Evolutionary conservation across 2,329 filamentous ascomycete genomes (phyloP).

Genomic region (Scolecobasidium constrictum): DNA sequence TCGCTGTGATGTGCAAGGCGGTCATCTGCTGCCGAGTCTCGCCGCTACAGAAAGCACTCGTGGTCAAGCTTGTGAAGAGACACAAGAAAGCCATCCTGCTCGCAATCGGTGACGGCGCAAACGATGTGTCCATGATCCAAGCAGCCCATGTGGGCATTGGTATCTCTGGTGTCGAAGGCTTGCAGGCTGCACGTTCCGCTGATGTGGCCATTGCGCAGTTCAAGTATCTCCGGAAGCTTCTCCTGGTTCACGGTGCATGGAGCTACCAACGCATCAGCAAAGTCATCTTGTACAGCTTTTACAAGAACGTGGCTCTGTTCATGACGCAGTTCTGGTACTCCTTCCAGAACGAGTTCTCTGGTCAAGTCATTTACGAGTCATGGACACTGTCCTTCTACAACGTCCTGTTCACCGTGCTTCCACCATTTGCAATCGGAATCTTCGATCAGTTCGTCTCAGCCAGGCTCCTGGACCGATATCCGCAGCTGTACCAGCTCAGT

Average conservation of each 20-base stretch:
- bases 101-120: slow-evolving; percentile 93
- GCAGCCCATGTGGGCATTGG: slow-evolving; percentile 95
- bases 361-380: slow-evolving; percentile 96
- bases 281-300: slow-evolving; percentile 96
- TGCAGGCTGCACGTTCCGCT: slow-evolving; percentile 89
- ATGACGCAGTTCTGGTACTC: slow-evolving; percentile 99
- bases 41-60: slow-evolving; percentile 89
- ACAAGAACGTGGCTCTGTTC: slow-evolving; percentile 97
- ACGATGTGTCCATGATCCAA: slow-evolving; percentile 99
- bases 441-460: slow-evolving; percentile 97
- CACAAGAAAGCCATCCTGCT: slow-evolving; percentile 85
- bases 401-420: slow-evolving; percentile 91
- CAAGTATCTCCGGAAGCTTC: slow-evolving; percentile 82
- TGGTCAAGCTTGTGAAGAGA: slow-evolving; percentile 96
- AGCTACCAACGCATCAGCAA: slow-evolving; percentile 96
- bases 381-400: slow-evolving; percentile 99
- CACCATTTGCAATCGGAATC: slow-evolving; percentile 88
- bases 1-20: slow-evolving; percentile 95
- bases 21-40: slow-evolving; percentile 90
- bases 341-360: slow-evolving; percentile 97
- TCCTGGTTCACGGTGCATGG: slow-evolving; percentile 94
- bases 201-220: slow-evolving; percentile 96
- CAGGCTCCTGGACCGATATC: slow-evolving; percentile 84
- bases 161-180: slow-evolving; percentile 92
- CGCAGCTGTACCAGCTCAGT: slow-evolving; percentile 86